A percentile compares a stretch with the other conserved stretches of the same genome.
phyloP scores from a whole-genome alignment of 208 protist genomes.

The Naegleria lovaniensis region DNA sequence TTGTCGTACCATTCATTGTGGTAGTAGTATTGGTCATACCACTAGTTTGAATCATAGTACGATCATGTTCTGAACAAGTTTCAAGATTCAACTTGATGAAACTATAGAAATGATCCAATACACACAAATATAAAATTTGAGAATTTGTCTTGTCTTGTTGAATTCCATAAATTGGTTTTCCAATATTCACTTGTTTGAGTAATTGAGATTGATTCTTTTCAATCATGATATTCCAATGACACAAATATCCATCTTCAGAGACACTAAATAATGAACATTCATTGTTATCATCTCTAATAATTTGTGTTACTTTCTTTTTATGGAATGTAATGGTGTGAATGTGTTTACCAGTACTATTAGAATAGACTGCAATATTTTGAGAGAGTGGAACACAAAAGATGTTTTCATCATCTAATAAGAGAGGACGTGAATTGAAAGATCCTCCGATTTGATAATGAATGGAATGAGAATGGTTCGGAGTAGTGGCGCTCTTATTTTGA shows the following conservation, averaged over 20 bases:
- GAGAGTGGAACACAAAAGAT: not conserved
- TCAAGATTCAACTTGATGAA: not conserved
- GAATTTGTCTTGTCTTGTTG: not conserved
- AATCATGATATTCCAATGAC: not conserved
- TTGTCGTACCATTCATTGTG: no score
- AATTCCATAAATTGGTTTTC: conserved; percentile 3
- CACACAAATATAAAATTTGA: not conserved
- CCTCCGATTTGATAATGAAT: not conserved
- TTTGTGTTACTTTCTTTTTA: not conserved
- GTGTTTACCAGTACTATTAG: not conserved
- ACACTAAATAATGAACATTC: not conserved
- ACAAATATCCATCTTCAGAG: not conserved
- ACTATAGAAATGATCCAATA: not conserved
- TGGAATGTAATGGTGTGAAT: not conserved
- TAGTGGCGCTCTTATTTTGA: not conserved
- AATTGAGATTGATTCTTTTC: not conserved
- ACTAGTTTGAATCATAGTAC: no score
- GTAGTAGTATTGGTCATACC: no score
- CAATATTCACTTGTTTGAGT: not conserved
- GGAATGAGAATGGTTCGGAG: not conserved
- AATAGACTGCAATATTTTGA: not conserved
- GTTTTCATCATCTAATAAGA: not conserved
- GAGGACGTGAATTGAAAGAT: not conserved
- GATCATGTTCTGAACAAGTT: no score
- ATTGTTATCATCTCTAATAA: not conserved